Percentiles rank a stretch among this genome's conserved stretches.
These are phyloP conservation scores for Alopecurus myosuroides DNA, from an alignment of 176 grass and related monocot species.

Conservation along the genomic window DNA sequence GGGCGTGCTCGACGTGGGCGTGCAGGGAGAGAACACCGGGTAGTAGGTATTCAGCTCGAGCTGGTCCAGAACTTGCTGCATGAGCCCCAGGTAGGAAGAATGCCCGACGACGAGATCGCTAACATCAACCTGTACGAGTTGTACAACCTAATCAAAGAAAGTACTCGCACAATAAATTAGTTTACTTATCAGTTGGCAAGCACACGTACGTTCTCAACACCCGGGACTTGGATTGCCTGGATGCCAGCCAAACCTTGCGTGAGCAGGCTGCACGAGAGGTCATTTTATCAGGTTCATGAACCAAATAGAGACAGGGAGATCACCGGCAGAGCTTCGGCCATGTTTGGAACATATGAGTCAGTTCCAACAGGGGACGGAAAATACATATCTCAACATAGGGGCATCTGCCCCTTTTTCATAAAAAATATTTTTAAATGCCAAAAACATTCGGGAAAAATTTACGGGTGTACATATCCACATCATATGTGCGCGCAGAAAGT, in stretches of 20 bases:
- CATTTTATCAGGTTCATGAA: neutral
- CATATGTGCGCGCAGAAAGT: no score
- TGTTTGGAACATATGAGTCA: neutral
- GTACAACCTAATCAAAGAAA: neutral
- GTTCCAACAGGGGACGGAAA: neutral
- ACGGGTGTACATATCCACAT: no score
- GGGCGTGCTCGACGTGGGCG: neutral
- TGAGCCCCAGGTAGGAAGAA: conserved; percentile 55
- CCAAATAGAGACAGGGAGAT: neutral
- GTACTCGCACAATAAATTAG: neutral
- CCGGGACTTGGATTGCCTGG: conserved; percentile 63
- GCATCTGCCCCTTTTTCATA: no score
- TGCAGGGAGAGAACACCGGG: conserved; percentile 43
- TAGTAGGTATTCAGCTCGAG: conserved; percentile 71
- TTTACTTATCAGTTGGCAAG: neutral
- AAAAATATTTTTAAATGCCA: no score
- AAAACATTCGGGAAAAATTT: no score
- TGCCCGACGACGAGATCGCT: conserved; percentile 64
- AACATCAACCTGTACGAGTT: conserved; percentile 61
- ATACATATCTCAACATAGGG: no score
- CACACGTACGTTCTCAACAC: conserved; percentile 72
- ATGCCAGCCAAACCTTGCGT: conserved; percentile 94
- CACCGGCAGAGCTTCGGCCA: neutral
- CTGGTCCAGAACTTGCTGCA: conserved; percentile 51
- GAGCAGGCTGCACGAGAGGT: conserved; percentile 50